phyloP scores from a whole-genome alignment of 2,329 filamentous ascomycete genomes.

The Berkeleyomyces rouxiae region DNA sequence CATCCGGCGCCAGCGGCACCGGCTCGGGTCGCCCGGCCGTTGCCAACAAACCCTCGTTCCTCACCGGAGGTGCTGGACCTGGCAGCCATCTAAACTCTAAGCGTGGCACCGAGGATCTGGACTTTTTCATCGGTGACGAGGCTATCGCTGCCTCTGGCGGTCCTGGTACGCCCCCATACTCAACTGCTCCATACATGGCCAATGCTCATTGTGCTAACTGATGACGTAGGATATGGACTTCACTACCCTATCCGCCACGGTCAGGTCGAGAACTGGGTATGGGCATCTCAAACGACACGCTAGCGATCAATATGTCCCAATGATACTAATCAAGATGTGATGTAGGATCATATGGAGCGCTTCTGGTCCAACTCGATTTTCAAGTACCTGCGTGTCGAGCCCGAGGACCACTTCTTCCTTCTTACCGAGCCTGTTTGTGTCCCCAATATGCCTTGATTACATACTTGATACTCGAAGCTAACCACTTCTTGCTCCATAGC shows the following conservation, averaged over 20 bases:
- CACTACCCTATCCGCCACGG: conserved; percentile 97
- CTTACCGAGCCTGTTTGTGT: conserved; percentile 77
- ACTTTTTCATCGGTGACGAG: conserved; percentile 98
- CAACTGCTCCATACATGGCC: conserved; percentile 4
- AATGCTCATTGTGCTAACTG: conserved; percentile 11
- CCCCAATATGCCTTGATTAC: conserved; percentile 8
- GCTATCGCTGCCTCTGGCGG: conserved; percentile 70
- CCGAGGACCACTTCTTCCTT: conserved; percentile 96
- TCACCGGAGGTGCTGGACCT: conserved; percentile 77
- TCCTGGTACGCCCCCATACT: conserved; percentile 42
- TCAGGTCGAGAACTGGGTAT: conserved; percentile 96
- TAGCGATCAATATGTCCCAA: conserved; percentile 18
- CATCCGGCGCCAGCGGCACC: conserved; percentile 53
- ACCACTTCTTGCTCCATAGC: conserved; percentile 32
- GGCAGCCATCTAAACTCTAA: conserved; percentile 73
- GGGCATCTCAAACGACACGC: conserved; percentile 17
- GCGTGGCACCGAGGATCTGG: conserved; percentile 89
- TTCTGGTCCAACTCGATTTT: conserved; percentile 99
- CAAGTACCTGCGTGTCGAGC: conserved; percentile 95
- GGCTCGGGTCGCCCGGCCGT: conserved; percentile 81
- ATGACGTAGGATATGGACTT: conserved; percentile 62
- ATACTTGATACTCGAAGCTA: not conserved
- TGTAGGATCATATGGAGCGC: conserved; percentile 91
- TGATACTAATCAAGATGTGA: conserved; percentile 7
- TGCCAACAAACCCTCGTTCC: conserved; percentile 85